Evolutionary conservation across 495 filamentous ascomycete species (phyloP).

Genomic region (Durotheca rogersii): DNA sequence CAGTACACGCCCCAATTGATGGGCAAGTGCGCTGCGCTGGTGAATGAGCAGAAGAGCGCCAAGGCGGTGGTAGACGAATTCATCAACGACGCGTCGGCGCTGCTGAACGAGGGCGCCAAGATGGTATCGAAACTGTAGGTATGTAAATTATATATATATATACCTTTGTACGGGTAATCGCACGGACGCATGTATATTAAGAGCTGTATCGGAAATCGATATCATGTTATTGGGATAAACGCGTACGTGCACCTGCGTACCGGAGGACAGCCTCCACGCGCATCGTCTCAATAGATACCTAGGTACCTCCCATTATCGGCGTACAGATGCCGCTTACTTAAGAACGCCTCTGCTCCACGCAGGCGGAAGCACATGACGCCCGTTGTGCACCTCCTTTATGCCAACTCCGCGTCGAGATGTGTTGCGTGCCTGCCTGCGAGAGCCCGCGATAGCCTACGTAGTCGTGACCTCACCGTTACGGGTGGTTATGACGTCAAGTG

Average conservation of each 20-base stretch:
- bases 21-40: conserved; percentile 93
- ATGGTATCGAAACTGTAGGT: conserved; percentile 66
- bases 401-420: background rate
- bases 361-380: conserved; percentile 3
- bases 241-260: too few relatives aligned
- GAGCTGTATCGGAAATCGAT: conserved; percentile 1
- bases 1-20: conserved; percentile 90
- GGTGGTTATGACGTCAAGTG: too few relatives aligned
- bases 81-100: conserved; percentile 73
- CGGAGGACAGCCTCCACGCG: too few relatives aligned
- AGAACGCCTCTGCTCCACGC: conserved; percentile 14
- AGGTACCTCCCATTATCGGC: too few relatives aligned
- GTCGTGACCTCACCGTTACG: conserved; percentile 20
- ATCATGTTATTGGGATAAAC: background rate
- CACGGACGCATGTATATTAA: conserved; percentile 12
- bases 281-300: too few relatives aligned
- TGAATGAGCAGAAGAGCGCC: conserved; percentile 88
- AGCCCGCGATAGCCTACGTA: too few relatives aligned
- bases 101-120: conserved; percentile 64
- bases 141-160: too few relatives aligned
- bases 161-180: too few relatives aligned
- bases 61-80: conserved; percentile 96
- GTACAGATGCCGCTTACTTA: too few relatives aligned
- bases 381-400: background rate
- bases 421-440: too few relatives aligned